These are phyloP conservation scores for Chenopodium suecicum DNA, from an alignment of 148 eudicot species.

Conservation along the genomic window DNA sequence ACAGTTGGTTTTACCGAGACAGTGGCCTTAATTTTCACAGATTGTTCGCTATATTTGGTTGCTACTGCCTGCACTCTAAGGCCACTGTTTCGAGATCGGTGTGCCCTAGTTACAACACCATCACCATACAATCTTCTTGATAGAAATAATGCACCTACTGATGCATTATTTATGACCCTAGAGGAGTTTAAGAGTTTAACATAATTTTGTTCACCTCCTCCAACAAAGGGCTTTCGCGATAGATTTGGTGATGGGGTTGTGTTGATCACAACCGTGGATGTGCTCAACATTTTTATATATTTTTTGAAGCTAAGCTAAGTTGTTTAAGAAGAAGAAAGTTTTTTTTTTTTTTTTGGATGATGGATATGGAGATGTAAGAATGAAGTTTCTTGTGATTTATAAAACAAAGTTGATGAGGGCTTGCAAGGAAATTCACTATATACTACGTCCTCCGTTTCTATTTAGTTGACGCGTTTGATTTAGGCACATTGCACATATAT, in stretches of 20 bases:
- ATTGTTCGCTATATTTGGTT: conserved; percentile 4
- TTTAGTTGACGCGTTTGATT: too few species aligned
- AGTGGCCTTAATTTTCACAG: conserved; percentile 22
- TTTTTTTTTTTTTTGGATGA: too few species aligned
- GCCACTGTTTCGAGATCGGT: background rate
- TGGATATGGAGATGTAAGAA: too few species aligned
- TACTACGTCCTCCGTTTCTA: too few species aligned
- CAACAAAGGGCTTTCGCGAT: background rate
- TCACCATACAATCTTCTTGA: background rate
- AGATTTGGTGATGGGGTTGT: background rate
- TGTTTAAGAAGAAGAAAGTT: too few species aligned
- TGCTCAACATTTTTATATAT: background rate
- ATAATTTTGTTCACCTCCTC: background rate
- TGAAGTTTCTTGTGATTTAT: too few species aligned
- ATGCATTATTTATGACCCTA: background rate
- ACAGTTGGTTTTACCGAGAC: conserved; percentile 24
- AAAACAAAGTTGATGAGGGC: too few species aligned
- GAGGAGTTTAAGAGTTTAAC: background rate
- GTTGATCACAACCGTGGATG: background rate
- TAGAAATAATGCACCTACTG: background rate
- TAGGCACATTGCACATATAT: too few species aligned
- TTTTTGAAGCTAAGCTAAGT: too few species aligned
- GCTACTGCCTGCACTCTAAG: background rate
- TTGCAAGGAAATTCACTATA: too few species aligned
- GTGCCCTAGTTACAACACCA: background rate